Percentiles rank a stretch among this genome's conserved stretches.
Evolutionary conservation across 2,329 filamentous ascomycete species (phyloP).

Genomic region (Penicillium sp.): DNA sequence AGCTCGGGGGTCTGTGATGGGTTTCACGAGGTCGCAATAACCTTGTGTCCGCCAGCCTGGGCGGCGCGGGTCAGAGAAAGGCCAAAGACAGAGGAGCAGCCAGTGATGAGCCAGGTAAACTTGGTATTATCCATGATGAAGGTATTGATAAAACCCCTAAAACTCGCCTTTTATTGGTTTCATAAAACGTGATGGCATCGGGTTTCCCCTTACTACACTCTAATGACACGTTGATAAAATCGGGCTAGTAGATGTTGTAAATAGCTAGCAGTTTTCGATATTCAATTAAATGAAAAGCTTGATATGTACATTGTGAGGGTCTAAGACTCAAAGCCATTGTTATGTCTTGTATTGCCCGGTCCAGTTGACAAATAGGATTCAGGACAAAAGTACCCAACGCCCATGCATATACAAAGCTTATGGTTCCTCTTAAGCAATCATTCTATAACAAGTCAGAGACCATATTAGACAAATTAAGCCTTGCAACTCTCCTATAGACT

Average conservation of each 20-base stretch:
- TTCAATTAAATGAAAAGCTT: neutral
- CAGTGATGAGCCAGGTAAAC: slow-evolving; percentile 21
- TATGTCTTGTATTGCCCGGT: neutral
- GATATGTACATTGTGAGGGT: neutral
- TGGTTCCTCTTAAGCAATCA: too few relatives aligned
- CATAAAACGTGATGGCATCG: neutral
- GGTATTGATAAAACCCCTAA: neutral
- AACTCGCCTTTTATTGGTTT: neutral
- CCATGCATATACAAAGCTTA: neutral
- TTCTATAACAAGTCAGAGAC: too few relatives aligned
- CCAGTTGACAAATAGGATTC: neutral
- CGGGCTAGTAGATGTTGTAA: neutral
- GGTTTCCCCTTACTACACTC: neutral
- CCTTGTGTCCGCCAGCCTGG: slow-evolving; percentile 24
- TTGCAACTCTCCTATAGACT: neutral
- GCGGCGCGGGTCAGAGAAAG: slow-evolving; percentile 20
- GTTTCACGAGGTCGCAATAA: slow-evolving; percentile 28
- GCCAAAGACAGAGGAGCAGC: slow-evolving; percentile 26
- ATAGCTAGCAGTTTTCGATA: neutral
- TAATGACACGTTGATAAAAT: neutral
- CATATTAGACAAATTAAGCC: neutral
- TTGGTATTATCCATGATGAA: neutral
- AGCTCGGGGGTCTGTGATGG: slow-evolving; percentile 18
- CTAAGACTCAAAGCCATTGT: neutral
- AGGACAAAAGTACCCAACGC: neutral